Evolutionary conservation across 164 flowering plant genomes (phyloP), one percentile per base, ranked within the genome.

Genomic region (Nymphaea colorata): DNA sequence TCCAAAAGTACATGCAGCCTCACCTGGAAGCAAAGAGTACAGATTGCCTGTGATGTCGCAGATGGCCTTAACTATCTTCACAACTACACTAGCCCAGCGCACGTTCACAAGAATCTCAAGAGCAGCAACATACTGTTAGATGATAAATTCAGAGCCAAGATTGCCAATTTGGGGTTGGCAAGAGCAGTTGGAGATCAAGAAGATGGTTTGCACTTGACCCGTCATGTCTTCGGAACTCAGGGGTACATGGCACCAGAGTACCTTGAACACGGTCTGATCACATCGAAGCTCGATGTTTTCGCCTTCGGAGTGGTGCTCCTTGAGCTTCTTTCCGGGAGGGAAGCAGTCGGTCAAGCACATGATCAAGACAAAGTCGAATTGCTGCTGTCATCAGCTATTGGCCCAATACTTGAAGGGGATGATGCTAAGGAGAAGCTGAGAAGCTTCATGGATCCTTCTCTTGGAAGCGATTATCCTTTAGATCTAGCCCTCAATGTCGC

Each of bases 401-500:
- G 53, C 3, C 42, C 70, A 4, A 17, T 57, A 3, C 62, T 78
- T 70, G 78, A 71, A 67, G 64, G 66, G 12, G 84, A 76, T 17
- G 77, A 83, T 72, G 87, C 81, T 53, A 80, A 90, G 64, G 85
- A 78, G 44, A 85, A 85, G 69, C 81, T 88, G 45, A 55, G 15
- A 42, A 71, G 74, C 67, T 61, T 65, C 47, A 72, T 83, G 18
- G 88, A 86, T 81, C 76, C 83, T 67, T 5, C 67, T 5, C 65
- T 88, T 42, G 47, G 68, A 53, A 4, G 66, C 2, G 84, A 84
- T 55, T 88, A 86, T 74, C 93, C 90, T 2, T 69, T 86, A 69
- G 87, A 85, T 59, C 71, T 86, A 78, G 90, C 83, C 10, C 82
- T 80, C 78, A 76, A 85, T 63, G 64, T 85, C 82, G 91, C 91